Base-by-base conservation (phyloP, 2,329 filamentous ascomycete genomes). In the Aspergillus calidoustus region DNA sequence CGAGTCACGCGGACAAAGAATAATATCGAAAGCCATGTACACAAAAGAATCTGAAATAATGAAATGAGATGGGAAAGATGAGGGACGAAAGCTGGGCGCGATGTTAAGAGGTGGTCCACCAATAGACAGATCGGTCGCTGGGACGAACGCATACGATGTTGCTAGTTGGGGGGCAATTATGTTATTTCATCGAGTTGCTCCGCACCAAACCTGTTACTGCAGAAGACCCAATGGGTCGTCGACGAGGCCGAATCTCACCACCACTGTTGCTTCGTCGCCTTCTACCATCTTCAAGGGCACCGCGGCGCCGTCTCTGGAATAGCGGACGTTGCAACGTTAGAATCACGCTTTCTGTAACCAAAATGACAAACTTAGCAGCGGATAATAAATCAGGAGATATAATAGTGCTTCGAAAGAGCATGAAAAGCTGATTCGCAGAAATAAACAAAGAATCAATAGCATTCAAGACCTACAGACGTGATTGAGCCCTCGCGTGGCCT, bases 291-390 rank as follows among this genome's bases (percentile, higher is more conserved):
- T 78, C 76, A 70, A 76, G 67, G 56, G 77, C 77, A 66, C 74
- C 77, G 70, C 76, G 76, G 69, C 76, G 78, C 71, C 77, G 78
- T 77, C 76, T 80, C 79, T 81, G 79, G 72, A 79, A 69, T 74
- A 74, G 77, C 72, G 73, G 74, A 78, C 72, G 74, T 74, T 73
- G 69, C 68, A 76, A 75, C 72, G 75, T 81, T 79, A 81, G 79
- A 81, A 80, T 79, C 75, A 79, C 72, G 72, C 74, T 76, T 74
- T 76, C 78, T 80, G 73, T 72, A 76, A 69, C 70, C 57, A 64
- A 60, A 70, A 68, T 70, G 61, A 52, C 69, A 65, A 68, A 66
- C 71, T 80, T 80, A 80, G 78, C 72, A 74, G 74, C 73, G 68
- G 68, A 72, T 70, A 69, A 71, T 71, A 64, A 72, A 56, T 71